Base-by-base conservation (phyloP, 805 yeast species). In the Tetrapisispora iriomotensis region DNA sequence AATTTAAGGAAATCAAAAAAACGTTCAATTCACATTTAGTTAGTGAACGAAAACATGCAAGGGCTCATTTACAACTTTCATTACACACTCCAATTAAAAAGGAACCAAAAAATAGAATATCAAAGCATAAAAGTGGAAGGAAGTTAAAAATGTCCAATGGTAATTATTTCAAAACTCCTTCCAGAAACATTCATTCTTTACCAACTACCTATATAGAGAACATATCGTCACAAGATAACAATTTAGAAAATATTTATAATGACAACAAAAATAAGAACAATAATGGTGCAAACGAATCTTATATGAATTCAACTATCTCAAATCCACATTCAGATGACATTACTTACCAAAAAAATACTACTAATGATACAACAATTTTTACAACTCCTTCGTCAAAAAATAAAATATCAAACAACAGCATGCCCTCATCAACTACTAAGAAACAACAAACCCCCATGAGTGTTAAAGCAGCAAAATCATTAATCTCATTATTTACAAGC, bases 401-500 rank as follows among this genome's bases (percentile, higher is more conserved):
- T 14, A 33, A 13, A n/a, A 18, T 26, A 4, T 6, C 29, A 21
- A 32, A 29, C 29, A 38, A 20, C 27, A 30, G 19, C 8, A 17
- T 33, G 9, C 17, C 22, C 15, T 22, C 26, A 17, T 33, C 36
- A 17, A 23, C 36, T 4, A 8, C 24, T 6, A 33, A 30, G 13
- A 23, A 34, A 23, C 53, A 54, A 37, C 49, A 51, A 34, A 61
- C 64, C 0, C 63, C 64, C 26, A 46, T 55, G 51, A 57, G 62
- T 31, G 57, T 59, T 10, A 55, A 57, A 29, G 64, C 63, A 19
- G 65, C 65, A 3, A 58, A 57, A 37, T 60, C 64, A 6, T 44
- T 61, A 38, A 36, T 61, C 13, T 56, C 58, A 21, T 46, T 60
- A 18, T 58, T 58, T 36, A 50, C 60, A 18, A 54, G 61, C 21